These are phyloP conservation scores for Rhodotorula graminis DNA, from an alignment of 768 basidiomycete species.

Conservation along the genomic window DNA sequence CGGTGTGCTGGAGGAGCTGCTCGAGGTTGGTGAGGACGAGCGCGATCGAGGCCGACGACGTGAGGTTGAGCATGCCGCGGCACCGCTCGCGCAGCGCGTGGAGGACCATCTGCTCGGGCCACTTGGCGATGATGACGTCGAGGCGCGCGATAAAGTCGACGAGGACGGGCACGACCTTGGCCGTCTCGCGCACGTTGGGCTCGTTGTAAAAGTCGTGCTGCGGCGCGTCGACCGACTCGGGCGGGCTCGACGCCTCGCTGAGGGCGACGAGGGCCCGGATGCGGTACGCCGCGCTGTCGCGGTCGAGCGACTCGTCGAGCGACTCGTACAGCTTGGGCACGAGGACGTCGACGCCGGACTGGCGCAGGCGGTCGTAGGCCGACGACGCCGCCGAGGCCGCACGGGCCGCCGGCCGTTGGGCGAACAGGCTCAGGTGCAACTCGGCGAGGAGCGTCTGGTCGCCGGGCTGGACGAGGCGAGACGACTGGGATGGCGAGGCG, in stretches of 20 bases:
- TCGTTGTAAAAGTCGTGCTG: slow-evolving; percentile 49
- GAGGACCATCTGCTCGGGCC: slow-evolving; percentile 98
- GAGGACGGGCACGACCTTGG: slow-evolving; percentile 58
- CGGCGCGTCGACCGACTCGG: slow-evolving; percentile 35
- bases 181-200: slow-evolving; percentile 65
- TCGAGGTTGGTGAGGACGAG: slow-evolving; percentile 77
- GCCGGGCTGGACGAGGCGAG: slow-evolving; percentile 23
- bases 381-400: neutral
- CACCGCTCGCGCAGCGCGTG: slow-evolving; percentile 73
- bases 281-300: slow-evolving; percentile 22
- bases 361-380: slow-evolving; percentile 12
- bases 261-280: slow-evolving; percentile 37
- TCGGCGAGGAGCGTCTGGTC: slow-evolving; percentile 30
- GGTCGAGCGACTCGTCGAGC: slow-evolving; percentile 33
- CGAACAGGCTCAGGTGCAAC: slow-evolving; percentile 30
- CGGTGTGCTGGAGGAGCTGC: slow-evolving; percentile 73
- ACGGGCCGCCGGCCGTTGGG: neutral
- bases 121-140: slow-evolving; percentile 61
- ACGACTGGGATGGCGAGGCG: neutral
- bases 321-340: slow-evolving; percentile 23
- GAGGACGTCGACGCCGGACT: slow-evolving; percentile 23
- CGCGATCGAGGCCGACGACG: slow-evolving; percentile 68
- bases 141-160: slow-evolving; percentile 57
- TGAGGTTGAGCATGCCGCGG: slow-evolving; percentile 59
- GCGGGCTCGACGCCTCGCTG: slow-evolving; percentile 15